Base-by-base conservation (phyloP, 192 early-diverging fungal species). In the Coemansia sp. region DNA sequence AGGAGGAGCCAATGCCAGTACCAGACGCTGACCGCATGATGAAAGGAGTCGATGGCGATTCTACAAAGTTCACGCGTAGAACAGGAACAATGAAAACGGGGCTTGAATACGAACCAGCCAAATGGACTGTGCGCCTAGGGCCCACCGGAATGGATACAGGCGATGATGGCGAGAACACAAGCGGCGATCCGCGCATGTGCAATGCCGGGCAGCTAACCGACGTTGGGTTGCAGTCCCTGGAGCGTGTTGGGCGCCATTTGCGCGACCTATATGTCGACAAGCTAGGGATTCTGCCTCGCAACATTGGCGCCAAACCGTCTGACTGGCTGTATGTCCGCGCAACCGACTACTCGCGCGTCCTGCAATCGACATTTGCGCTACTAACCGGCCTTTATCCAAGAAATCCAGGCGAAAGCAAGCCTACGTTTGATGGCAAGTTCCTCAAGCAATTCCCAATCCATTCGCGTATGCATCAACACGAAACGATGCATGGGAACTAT, bases 331-430 rank as follows among this genome's bases (percentile, higher is more conserved):
- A 87, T 61, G 64, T 87, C 59, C 79, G 85, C 31, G 71, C 81
- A 4, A 85, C 87, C 0, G 86, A 86, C 57, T 90, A 88, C 68
- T 71, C 86, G 26, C 79, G 89, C 37, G 87, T 87, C 4, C 72
- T 90, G 59, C 87, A 90, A 60, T 85, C 81, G 9, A 77, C 88
- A 3, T 85, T 87, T 52, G 84, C 84, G 71, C 77, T 90, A 16
- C 56, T 90, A 0, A 68, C 74, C 13, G 86, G 89, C 0, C 64
- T 90, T 52, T 49, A 66, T 23, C 77, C 77, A 25, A 16, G 20
- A 20, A 35, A n/a, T 2, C 26, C 55, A 9, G 25, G 31, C 30
- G 33, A 40, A 18, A 58, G 64, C 30, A 40, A 25, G 67, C 34
- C 66, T 0, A 16, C 56, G 9, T 79, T 79, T 31, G 58, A 73